These are phyloP conservation scores for Arachnopeziza araneosa DNA, from an alignment of 2,329 filamentous ascomycete genomes.

Conservation along the genomic window DNA sequence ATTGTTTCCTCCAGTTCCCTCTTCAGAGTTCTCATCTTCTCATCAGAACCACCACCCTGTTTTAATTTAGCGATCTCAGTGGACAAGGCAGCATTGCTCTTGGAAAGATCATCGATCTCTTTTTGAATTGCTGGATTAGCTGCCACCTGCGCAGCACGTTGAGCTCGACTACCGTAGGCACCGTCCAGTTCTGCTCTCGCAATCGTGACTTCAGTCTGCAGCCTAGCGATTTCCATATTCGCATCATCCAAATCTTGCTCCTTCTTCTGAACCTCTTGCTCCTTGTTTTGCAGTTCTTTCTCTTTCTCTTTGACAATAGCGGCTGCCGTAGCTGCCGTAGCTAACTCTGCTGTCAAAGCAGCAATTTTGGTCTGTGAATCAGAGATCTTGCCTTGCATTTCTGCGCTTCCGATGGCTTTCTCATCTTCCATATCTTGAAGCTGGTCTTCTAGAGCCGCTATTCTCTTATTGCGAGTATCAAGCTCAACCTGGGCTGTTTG, in stretches of 20 bases:
- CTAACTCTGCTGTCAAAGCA: slow-evolving; percentile 21
- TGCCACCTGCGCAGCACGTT: slow-evolving; percentile 62
- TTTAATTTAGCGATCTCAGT: slow-evolving; percentile 23
- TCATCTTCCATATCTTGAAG: slow-evolving; percentile 28
- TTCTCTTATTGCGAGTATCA: slow-evolving; percentile 25
- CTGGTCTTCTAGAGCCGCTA: slow-evolving; percentile 28
- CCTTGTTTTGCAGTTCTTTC: slow-evolving; percentile 16
- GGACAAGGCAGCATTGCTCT: slow-evolving; percentile 34
- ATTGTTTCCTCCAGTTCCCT: slow-evolving; percentile 63
- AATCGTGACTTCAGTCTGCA: slow-evolving; percentile 80
- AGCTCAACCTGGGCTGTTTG: slow-evolving; percentile 14
- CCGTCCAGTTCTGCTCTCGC: slow-evolving; percentile 87
- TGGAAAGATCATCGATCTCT: slow-evolving; percentile 51
- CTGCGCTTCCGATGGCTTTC: slow-evolving; percentile 23
- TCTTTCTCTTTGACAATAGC: slow-evolving; percentile 20
- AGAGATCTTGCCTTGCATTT: slow-evolving; percentile 25
- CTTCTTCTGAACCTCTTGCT: slow-evolving; percentile 27
- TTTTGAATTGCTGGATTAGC: slow-evolving; percentile 51
- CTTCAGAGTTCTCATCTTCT: slow-evolving; percentile 47
- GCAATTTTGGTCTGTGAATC: slow-evolving; percentile 25
- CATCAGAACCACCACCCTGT: slow-evolving; percentile 10
- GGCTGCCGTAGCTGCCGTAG: slow-evolving; percentile 20
- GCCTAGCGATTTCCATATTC: slow-evolving; percentile 58
- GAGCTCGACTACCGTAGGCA: slow-evolving; percentile 75
- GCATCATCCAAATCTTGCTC: slow-evolving; percentile 48